Evolutionary conservation across 2,329 filamentous ascomycete genomes (phyloP), one percentile per base, ranked within the genome.

Genomic region (Coniosporium tulheliwenetii): DNA sequence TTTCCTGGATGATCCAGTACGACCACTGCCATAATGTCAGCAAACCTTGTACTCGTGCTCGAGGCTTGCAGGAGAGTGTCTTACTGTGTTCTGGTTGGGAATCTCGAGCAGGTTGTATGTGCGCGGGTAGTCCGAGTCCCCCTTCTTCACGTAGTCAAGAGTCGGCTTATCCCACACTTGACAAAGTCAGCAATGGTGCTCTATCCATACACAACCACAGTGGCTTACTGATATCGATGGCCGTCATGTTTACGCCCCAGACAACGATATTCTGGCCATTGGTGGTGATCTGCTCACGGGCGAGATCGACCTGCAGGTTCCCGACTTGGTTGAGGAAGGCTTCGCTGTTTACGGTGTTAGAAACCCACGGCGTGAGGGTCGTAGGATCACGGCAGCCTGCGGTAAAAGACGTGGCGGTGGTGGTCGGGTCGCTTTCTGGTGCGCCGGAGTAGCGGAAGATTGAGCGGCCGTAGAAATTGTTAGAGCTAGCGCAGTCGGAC

Each of bases 1-100:
- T 51, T 45, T 63, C 57, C 41, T 70, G 64, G 38, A 71, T 64
- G 44, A 64, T 60, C 65, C 64, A 70, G 44, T 65, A 63, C 29
- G 63, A 65, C 66, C 64, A 67, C 43, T 51, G 42, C 4, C 41
- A 47, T 44, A 38, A 47, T 42, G 44, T 49, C 16, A 30, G 37
- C 30, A 15, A 42, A 39, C n/a, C 8, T 32, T 38, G 12, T 4
- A n/a, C 10, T 30, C 19, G 37, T n/a, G 15, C n/a, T 26, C 19
- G 4, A 26, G 19, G 3, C 7, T 4, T 7, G 19, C 19, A 26
- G 19, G 19, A 26, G 19, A 26, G 19, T 26, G 19, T 43, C 48
- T 45, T 43, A 49, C 45, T 13, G 45, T 52, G 26, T 50, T 51
- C 36, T 53, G 51, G 10, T 48, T 55, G 2, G 58, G 56, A 9